phyloP scores from a whole-genome alignment of 2,329 filamentous ascomycete genomes.

The Curvularia sp. region DNA sequence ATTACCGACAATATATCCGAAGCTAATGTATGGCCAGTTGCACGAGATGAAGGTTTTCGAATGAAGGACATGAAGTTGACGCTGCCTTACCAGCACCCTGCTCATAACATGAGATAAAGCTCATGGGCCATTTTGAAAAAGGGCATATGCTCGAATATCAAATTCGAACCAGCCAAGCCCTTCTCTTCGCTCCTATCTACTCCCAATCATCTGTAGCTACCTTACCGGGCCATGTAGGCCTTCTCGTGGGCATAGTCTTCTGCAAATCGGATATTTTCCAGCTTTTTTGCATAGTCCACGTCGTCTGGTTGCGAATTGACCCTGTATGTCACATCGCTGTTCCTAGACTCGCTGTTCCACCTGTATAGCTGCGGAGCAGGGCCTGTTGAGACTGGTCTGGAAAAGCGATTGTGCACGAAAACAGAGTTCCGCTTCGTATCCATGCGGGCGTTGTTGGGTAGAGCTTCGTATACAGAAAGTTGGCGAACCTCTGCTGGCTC shows the following conservation, averaged over 20 bases:
- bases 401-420: constrained; percentile 60
- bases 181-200: not conserved
- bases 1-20: too few species aligned
- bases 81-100: too few species aligned
- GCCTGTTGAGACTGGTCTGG: constrained; percentile 22
- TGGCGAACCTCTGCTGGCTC: constrained; percentile 38
- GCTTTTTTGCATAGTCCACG: constrained; percentile 6
- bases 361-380: constrained; percentile 16
- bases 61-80: too few species aligned
- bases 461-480: constrained; percentile 48
- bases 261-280: constrained; percentile 7
- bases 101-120: too few species aligned
- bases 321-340: constrained; percentile 11
- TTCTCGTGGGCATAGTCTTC: constrained; percentile 10
- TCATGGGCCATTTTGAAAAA: not conserved
- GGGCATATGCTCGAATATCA: not conserved
- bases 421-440: constrained; percentile 41
- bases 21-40: too few species aligned
- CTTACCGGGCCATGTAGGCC: constrained; percentile 1
- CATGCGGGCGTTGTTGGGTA: constrained; percentile 51
- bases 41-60: too few species aligned
- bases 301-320: not conserved
- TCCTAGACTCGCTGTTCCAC: constrained; percentile 13
- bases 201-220: not conserved
- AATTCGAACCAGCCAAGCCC: not conserved